Base-by-base conservation (phyloP, 768 basidiomycete species). In the Royoungia palumana region DNA sequence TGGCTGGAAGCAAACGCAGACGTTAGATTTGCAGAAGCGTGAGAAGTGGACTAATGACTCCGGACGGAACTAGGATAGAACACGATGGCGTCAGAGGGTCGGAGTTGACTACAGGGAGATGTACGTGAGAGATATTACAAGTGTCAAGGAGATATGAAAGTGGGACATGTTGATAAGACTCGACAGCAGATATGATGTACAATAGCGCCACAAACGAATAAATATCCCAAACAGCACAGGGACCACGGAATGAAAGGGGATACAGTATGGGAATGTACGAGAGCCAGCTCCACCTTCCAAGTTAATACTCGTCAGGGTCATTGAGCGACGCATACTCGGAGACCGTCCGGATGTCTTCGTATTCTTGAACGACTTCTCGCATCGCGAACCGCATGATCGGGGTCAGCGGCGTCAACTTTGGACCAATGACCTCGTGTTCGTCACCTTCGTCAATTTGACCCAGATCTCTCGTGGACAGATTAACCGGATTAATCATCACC, bases 1-100 rank as follows among this genome's bases (percentile, higher is more conserved):
- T 98, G 93, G 91, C 69, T 98, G 12, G 95, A 98, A 56, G 75
- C 75, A 8, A 82, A 95, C 59, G 94, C 92, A 19, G 94, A 97
- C 62, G 85, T 98, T 16, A 80, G 89, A 56, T 96, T 85, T 68
- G 89, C 87, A 1, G 92, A 85, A 4, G 60, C 78, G 16, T 59
- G 46, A 35, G 17, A 37, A n/a, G 32, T 41, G 17, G n/a, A 44
- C 14, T 8, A 16, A n/a, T 42, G 16, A 21, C 39, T 30, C 19
- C 37, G 44, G 30, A 21, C 30, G 20, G 11, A 35, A 27, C 25
- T 30, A 24, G 25, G 45, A 34, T 34, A 32, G 32, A 32, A 40
- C 6, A 14, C 8, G 11, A 7, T 47, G 27, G 8, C 19, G 25
- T 9, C 28, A 35, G 32, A 32, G 16, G 9, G n/a, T n/a, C n/a